phyloP scores from a whole-genome alignment of 2,329 filamentous ascomycete genomes.

The Cladorrhinum sp. region DNA sequence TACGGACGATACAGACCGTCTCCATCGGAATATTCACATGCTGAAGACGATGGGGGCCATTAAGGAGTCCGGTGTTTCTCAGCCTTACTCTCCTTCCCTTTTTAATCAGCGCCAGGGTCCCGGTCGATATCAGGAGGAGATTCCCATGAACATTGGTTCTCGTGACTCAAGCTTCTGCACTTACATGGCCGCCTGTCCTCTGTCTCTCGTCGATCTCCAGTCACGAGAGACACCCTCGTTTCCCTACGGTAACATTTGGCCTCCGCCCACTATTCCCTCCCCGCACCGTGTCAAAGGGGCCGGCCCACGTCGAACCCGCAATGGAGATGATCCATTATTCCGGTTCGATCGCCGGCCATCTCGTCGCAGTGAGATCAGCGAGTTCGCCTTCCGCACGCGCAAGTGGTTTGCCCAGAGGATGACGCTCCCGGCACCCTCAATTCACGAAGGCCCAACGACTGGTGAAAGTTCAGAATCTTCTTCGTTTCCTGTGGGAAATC shows the following conservation, averaged over 20 bases:
- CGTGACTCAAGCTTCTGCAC: constrained; percentile 58
- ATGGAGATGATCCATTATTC: constrained; percentile 23
- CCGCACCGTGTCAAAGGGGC: constrained; percentile 47
- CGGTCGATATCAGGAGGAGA: constrained; percentile 46
- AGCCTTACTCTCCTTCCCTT: neutral
- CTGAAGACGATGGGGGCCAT: neutral
- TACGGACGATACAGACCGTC: neutral
- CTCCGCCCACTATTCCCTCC: constrained; percentile 67
- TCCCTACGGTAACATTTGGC: constrained; percentile 65
- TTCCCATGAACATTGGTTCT: constrained; percentile 48
- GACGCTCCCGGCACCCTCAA: too few species aligned
- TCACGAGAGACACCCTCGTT: constrained; percentile 33
- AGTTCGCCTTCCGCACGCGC: constrained; percentile 69
- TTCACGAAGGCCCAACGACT: too few species aligned
- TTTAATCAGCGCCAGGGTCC: constrained; percentile 19
- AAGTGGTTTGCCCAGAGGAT: constrained; percentile 80
- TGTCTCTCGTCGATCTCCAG: constrained; percentile 37
- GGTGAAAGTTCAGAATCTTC: too few species aligned
- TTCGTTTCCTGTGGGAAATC: too few species aligned
- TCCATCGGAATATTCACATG: neutral
- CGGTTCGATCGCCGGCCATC: constrained; percentile 41
- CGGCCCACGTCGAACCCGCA: constrained; percentile 26
- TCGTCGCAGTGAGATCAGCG: constrained; percentile 58
- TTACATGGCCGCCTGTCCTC: constrained; percentile 57
- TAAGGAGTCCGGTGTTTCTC: neutral